Base-by-base conservation (phyloP, 768 basidiomycete species). In the Crucibulum laeve region DNA sequence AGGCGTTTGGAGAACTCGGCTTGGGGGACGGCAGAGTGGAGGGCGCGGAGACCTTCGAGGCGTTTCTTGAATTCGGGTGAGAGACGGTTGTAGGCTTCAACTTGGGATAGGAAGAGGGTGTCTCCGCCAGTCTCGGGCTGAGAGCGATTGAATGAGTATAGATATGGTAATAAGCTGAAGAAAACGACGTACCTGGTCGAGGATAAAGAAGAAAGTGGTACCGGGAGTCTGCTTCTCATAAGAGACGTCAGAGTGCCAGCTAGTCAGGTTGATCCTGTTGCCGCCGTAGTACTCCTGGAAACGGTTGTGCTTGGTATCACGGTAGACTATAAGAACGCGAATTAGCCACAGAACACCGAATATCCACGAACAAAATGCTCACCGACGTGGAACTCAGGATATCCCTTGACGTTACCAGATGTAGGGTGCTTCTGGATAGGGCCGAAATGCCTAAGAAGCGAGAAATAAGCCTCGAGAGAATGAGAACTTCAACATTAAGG, bases 311-410 rank as follows among this genome's bases (percentile, higher is more conserved):
- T 67, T 52, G 2, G 64, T 59, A 53, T 77, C 76, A 24, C 77
- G 70, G 53, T 81, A 80, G 22, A 80, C 77, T 73, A 40, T 2
- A 10, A 37, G 21, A 18, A 18, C 18, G 36, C 14, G 7, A 37
- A 10, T 34, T 26, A 37, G n/a, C 22, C 25, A 5, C 19, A 28
- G 33, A 35, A 7, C 28, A 25, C 34, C 10, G 26, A 14, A 11
- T 7, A 8, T 15, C 28, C 24, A 15, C 10, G n/a, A 11, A 36
- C 15, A 14, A 14, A 3, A 5, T 8, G 56, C 72, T 52, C 32
- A 73, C 74, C 71, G 47, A 80, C 71, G 49, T 80, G 77, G 60
- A 79, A 78, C 54, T 80, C 78, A 10, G 79, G 78, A 52, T 67
- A 77, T 7, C 70, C 76, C 48, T 75, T 71, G 4, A 71, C 73